Base-by-base conservation (phyloP, 2,329 filamentous ascomycete species). In the Teratosphaeria epicoccoides region DNA sequence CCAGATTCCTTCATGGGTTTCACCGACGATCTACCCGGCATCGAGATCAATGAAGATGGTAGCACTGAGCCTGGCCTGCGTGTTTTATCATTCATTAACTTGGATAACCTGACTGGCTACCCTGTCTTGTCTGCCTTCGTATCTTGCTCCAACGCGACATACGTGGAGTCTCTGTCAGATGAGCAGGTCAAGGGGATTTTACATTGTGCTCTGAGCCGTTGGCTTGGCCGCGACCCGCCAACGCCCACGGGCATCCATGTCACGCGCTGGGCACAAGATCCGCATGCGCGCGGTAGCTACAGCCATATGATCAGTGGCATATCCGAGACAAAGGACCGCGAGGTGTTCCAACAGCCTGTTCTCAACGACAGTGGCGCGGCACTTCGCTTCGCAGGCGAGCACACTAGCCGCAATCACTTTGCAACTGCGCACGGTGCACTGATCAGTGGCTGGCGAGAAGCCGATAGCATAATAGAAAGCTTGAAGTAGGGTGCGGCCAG, bases 361-460 rank as follows among this genome's bases (percentile, higher is more conserved):
- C 20, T 24, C 22, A 53, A 40, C 28, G 25, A 40, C 17, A n/a
- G 47, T 10, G 57, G 57, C 37, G 54, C 26, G 6, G 46, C 45
- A n/a, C 37, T 62, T 37, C 53, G 58, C n/a, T 62, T 62, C 53
- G 59, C 55, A 22, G 59, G 59, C 24, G 59, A 62, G 48, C 59
- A 62, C 49, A 62, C 58, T 20, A 58, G 56, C 49, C 44, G 53
- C 6, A 55, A 60, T 48, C 59, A 62, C 46, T 62, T 62, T 40
- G 59, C 59, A n/a, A 62, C 58, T 23, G 59, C 57, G 29, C 59
- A 62, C 54, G 59, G 59, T 5, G 59, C 59, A n/a, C 50, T 62
- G 20, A 43, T 62, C 12, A 59, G 57, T 24, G 59, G 59, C 24
- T 57, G 59, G 57, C 48, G 59, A n/a, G 59, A 62, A 44, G 59